Evolutionary conservation across 306 rosid species (phyloP).

Genomic region (Senna siamea): DNA sequence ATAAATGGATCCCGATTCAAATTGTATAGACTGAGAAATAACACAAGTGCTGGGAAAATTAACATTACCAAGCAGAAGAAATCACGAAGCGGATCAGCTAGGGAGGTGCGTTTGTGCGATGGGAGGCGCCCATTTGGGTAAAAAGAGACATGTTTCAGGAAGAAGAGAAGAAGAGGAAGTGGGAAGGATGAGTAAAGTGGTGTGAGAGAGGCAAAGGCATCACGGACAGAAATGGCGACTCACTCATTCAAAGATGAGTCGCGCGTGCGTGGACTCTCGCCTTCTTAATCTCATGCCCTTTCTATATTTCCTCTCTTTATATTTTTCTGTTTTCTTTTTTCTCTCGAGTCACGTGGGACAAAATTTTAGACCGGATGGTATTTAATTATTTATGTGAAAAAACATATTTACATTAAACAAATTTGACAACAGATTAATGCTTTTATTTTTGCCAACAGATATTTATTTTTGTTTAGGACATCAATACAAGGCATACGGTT

Average conservation of each 20-base stretch:
- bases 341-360: not conserved
- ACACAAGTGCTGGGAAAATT: not conserved
- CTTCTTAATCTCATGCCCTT: not conserved
- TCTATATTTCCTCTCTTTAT: too few relatives aligned
- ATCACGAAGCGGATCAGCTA: conserved; percentile 34
- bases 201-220: conserved; percentile 1
- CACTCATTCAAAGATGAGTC: not conserved
- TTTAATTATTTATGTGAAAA: too few relatives aligned
- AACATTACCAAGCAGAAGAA: conserved; percentile 43
- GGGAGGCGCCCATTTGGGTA: conserved; percentile 32
- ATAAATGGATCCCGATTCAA: conserved; percentile 20
- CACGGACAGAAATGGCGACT: conserved; percentile 54
- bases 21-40: not conserved
- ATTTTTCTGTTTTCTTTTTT: too few relatives aligned
- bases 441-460: too few relatives aligned
- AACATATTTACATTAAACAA: too few relatives aligned
- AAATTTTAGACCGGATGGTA: too few relatives aligned
- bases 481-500: too few relatives aligned
- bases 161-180: not conserved
- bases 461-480: too few relatives aligned
- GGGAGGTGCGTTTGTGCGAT: conserved; percentile 31
- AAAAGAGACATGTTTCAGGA: conserved; percentile 27
- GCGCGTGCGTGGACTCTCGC: conserved; percentile 33
- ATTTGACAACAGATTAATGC: too few relatives aligned
- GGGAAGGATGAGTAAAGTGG: conserved; percentile 8